Evolutionary conservation across 2,329 filamentous ascomycete genomes (phyloP), one percentile per base, ranked within the genome.

Genomic region (Diaporthe sp.): DNA sequence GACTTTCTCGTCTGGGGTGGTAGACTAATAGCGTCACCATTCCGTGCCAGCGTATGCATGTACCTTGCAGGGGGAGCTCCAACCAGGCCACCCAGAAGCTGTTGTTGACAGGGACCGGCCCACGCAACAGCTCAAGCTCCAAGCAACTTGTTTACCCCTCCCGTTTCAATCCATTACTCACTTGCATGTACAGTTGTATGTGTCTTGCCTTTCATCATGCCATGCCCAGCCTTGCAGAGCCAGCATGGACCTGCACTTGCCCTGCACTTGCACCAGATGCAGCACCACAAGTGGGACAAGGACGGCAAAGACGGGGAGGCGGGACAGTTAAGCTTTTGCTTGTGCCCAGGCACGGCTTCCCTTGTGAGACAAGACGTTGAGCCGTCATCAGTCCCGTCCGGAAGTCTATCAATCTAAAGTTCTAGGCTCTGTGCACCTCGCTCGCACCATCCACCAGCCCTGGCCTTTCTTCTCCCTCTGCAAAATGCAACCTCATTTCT

Each of bases 51-150:
- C 53, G 9, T 13, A 42, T 39, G 66, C 35, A 70, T 42, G 68
- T 70, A 70, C 68, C 68, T 70, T 70, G 66, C 66, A 70, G 66
- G 50, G 65, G 22, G 66, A 70, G 66, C 66, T 70, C 66, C 66
- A 70, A n/a, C 4, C 25, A 8, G 32, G 30, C 61, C 42, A 66
- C 42, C 47, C 30, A 25, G n/a, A 25, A 51, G 12, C 44, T 66
- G 63, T 32, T 37, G 32, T n/a, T 25, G 37, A 37, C 63, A 66
- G 22, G 44, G 59, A 25, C 30, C 32, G 19, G 27, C 70, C 70
- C 70, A 72, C 56, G 27, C 58, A 63, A 42, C 3, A 68, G 32
- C 44, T 58, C 59, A 39, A 72, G 70, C 70, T 72, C 37, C 63
- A 51, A 37, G 44, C 61, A 25, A 39, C n/a, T 51, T 66, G 42